Evolutionary conservation across 1,139 yeast species (phyloP), one percentile per base, ranked within the genome.

Genomic region (Starmera stellimalicola): DNA sequence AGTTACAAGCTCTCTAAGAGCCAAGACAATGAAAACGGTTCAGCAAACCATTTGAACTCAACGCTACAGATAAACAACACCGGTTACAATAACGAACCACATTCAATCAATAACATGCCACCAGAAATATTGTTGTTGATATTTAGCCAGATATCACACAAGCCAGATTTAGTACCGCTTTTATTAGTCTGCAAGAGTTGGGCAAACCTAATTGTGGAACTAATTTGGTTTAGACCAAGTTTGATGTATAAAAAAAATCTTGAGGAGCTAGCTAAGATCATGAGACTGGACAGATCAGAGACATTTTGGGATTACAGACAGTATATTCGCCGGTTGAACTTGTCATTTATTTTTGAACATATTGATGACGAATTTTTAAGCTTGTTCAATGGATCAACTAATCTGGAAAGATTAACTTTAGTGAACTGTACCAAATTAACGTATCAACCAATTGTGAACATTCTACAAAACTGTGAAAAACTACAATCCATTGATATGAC

Each of bases 141-240:
- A 7, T 76, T 84, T 44, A 75, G 80, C 38, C 70, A 76, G 45
- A 62, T 85, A 33, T 77, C 73, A 30, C 64, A 80, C 33, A 70
- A 69, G 41, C 51, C 63, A 2, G 95, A 87, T 53, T 65, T 82
- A 45, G 76, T 76, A 39, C 65, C 77, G 11, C 63, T 85, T 28
- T 62, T 85, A 40, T 68, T 87, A 2, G 93, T 87, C 8, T 87
- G 95, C 55, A 74, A 74, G 45, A 72, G 77, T 42, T 87, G 95
- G 81, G 85, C 88, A 20, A 73, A 76, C 43, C 63, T 84, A 31
- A 77, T 85, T 16, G 75, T 87, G 12, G 95, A 85, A 51, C 67
- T 81, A 35, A 63, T 88, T 27, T 88, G 96, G 94, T 83, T 84
- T 52, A 71, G 97, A 41, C 96, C 96, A 2, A 79, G 77, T 40